These are phyloP conservation scores for Trichocladium uniseriatum DNA, from an alignment of 495 filamentous ascomycete species.

Conservation along the genomic window DNA sequence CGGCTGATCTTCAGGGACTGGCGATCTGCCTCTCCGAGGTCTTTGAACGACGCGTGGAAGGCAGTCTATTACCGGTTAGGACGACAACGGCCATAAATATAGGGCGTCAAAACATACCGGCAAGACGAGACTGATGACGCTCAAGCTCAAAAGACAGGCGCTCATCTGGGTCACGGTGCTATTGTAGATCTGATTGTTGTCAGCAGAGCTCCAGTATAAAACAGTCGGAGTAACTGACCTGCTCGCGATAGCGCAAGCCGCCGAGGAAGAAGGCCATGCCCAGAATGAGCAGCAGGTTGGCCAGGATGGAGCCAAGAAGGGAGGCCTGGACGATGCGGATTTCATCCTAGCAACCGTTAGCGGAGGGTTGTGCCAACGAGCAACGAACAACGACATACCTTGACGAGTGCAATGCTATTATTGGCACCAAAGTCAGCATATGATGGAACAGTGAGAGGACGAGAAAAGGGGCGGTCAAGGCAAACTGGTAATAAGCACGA, in stretches of 20 bases:
- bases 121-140: constrained; percentile 62
- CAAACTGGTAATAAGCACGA: too few relatives aligned
- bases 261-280: constrained; percentile 84
- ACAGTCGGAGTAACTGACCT: background rate
- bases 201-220: background rate
- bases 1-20: constrained; percentile 72
- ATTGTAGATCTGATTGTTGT: constrained; percentile 71
- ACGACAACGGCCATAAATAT: too few relatives aligned
- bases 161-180: constrained; percentile 91
- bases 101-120: too few relatives aligned
- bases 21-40: constrained; percentile 47
- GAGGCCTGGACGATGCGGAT: constrained; percentile 85
- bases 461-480: too few relatives aligned
- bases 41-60: constrained; percentile 72
- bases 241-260: constrained; percentile 71
- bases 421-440: constrained; percentile 11
- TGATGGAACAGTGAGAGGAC: too few relatives aligned
- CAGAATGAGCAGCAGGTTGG: constrained; percentile 76
- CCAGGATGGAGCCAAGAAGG: constrained; percentile 77
- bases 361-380: background rate
- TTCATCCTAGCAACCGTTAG: constrained; percentile 45
- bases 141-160: constrained; percentile 76
- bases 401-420: constrained; percentile 54
- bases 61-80: constrained; percentile 44
- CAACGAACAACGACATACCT: constrained; percentile 29